These are phyloP conservation scores for Boletus reticuloceps DNA, from an alignment of 768 basidiomycete species.

Conservation along the genomic window DNA sequence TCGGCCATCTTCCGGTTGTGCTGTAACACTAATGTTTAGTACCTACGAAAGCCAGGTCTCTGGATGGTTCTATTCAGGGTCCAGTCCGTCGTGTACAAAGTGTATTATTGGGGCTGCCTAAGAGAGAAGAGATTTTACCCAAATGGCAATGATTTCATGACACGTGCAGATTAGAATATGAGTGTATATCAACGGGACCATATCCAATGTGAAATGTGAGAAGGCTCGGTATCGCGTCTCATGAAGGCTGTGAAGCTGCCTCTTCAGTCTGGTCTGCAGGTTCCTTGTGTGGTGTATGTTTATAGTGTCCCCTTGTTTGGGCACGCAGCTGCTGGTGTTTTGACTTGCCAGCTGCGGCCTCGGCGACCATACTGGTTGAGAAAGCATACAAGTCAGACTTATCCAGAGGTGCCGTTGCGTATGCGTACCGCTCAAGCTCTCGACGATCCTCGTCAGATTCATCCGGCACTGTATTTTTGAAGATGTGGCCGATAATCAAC, in stretches of 20 bases:
- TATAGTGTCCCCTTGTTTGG: conserved; percentile 35
- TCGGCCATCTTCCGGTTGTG: not conserved
- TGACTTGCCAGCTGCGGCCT: conserved; percentile 72
- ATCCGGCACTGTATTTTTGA: conserved; percentile 82
- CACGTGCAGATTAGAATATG: conserved; percentile 21
- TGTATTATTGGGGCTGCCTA: no score
- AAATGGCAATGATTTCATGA: conserved; percentile 9
- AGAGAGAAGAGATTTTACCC: not conserved
- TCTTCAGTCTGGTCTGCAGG: conserved; percentile 26
- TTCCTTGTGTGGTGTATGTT: conserved; percentile 37
- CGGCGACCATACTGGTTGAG: conserved; percentile 71
- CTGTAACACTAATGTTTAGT: conserved; percentile 12
- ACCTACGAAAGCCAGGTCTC: conserved; percentile 1
- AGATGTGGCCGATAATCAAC: conserved; percentile 85
- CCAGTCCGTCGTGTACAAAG: no score
- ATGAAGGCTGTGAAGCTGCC: conserved; percentile 10
- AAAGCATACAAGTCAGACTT: conserved; percentile 1
- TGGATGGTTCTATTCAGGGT: conserved; percentile 6
- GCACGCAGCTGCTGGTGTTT: conserved; percentile 46
- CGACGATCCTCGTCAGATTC: conserved; percentile 92
- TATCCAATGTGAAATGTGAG: conserved; percentile 17
- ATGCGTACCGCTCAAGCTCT: conserved; percentile 82
- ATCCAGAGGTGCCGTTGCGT: not conserved
- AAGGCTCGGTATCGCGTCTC: conserved; percentile 8
- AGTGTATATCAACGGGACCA: conserved; percentile 15